Evolutionary conservation across 805 yeast genomes (phyloP), one percentile per base, ranked within the genome.

Genomic region (Metschnikowia cerradonensis): DNA sequence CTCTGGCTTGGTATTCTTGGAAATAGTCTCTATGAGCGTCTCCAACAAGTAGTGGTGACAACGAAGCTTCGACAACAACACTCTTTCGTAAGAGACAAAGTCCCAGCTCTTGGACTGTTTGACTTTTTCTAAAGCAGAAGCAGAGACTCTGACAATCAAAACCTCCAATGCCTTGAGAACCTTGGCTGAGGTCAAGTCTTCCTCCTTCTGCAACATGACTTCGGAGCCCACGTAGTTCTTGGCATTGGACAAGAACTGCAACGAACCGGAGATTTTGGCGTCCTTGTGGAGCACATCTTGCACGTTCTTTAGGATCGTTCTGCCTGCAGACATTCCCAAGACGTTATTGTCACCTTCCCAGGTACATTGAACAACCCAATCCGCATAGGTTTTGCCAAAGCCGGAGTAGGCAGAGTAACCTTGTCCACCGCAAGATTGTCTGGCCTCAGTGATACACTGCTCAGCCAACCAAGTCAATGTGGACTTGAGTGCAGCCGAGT

Each of bases 291-390:
- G 46, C 32, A 69, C 66, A 30, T 60, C 66, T 41, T 56, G 60
- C 31, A 69, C 63, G 48, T 62, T 57, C 60, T 67, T 70, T 49
- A 71, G 60, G 37, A 74, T 60, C 41, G 76, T 67, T 53, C 72
- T 66, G 60, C 78, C 77, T 48, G 68, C 71, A 47, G 70, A 64
- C 62, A 72, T 61, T 41, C 70, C 74, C 59, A 74, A 67, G 40
- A 74, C 77, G 56, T 67, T 74, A 65, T 74, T 74, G 59, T 74
- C 78, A 62, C 78, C 78, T 62, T 74, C 78, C 78, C 78, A 74
- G 31, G 78, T 74, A 63, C 77, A 71, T 63, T 72, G 77, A 39
- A 74, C 78, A 37, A 69, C 77, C 77, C 77, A 74, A 51, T 74
- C 78, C 41, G 69, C 72, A 52, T 66, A 71, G 39, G 73, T 66